These are phyloP conservation scores for Cladosporium austrohemisphaericum DNA, from an alignment of 2,329 filamentous ascomycete genomes.

Conservation along the genomic window DNA sequence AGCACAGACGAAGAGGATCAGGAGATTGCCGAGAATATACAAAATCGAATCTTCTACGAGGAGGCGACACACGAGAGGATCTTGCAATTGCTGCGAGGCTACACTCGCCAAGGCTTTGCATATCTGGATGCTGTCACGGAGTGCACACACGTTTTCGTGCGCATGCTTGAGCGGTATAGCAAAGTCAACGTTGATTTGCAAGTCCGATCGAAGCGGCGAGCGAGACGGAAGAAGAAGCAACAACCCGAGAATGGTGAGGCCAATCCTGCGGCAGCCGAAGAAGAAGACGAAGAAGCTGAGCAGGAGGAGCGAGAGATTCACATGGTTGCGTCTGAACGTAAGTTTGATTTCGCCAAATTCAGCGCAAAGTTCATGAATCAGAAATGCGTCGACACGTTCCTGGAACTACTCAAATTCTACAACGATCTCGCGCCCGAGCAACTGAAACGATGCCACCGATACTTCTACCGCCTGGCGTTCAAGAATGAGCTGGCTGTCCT, in stretches of 20 bases:
- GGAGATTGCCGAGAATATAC: slow-evolving; percentile 95
- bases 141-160: slow-evolving; percentile 83
- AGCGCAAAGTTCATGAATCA: slow-evolving; percentile 77
- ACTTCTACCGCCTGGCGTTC: slow-evolving; percentile 90
- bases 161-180: slow-evolving; percentile 87
- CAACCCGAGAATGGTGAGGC: slow-evolving; percentile 28
- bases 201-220: slow-evolving; percentile 74
- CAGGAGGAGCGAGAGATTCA: slow-evolving; percentile 73
- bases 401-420: slow-evolving; percentile 75
- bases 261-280: slow-evolving; percentile 42
- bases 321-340: slow-evolving; percentile 71
- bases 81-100: slow-evolving; percentile 73
- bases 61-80: slow-evolving; percentile 89
- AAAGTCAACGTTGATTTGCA: slow-evolving; percentile 95
- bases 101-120: slow-evolving; percentile 89
- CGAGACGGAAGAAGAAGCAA: slow-evolving; percentile 65
- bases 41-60: slow-evolving; percentile 97
- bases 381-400: slow-evolving; percentile 82
- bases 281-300: slow-evolving; percentile 53
- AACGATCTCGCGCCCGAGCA: slow-evolving; percentile 73
- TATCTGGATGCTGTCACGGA: slow-evolving; percentile 92
- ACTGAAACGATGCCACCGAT: slow-evolving; percentile 86
- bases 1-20: slow-evolving; percentile 87
- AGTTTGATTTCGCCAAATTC: slow-evolving; percentile 90
- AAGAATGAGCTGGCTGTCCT: slow-evolving; percentile 89